These are phyloP conservation scores for Colletotrichum sp. DNA, from an alignment of 2,329 filamentous ascomycete genomes.

Conservation along the genomic window DNA sequence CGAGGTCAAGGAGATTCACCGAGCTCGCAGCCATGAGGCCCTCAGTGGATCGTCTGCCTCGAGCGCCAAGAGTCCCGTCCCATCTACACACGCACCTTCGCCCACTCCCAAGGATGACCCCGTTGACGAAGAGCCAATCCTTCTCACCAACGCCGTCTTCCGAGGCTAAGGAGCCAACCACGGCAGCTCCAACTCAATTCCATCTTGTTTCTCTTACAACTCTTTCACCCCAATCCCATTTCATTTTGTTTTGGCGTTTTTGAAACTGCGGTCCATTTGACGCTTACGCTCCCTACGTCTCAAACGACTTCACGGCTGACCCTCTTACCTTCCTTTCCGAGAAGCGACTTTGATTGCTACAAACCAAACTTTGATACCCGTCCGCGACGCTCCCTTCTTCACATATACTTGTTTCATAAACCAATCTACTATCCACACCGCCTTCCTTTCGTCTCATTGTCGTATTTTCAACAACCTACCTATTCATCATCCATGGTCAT, in stretches of 20 bases:
- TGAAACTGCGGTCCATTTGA: background rate
- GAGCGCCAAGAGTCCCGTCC: slow-evolving; percentile 31
- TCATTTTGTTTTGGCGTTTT: background rate
- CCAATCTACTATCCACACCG: background rate
- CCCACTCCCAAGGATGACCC: slow-evolving; percentile 20
- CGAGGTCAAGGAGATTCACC: slow-evolving; percentile 47
- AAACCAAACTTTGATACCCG: slow-evolving; percentile 17
- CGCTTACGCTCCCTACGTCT: slow-evolving; percentile 19
- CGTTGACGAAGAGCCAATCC: slow-evolving; percentile 11
- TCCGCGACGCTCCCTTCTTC: slow-evolving; percentile 16
- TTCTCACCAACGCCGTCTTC: slow-evolving; percentile 26
- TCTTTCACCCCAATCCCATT: background rate
- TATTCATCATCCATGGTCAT: background rate
- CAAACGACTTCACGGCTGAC: slow-evolving; percentile 20
- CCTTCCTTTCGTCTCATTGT: slow-evolving; percentile 5
- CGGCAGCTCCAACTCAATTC: background rate
- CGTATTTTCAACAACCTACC: background rate
- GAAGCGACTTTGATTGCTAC: slow-evolving; percentile 3
- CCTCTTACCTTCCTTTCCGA: slow-evolving; percentile 14
- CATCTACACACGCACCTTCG: slow-evolving; percentile 28
- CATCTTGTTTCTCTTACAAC: background rate
- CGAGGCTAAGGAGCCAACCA: slow-evolving; percentile 6
- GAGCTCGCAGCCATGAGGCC: slow-evolving; percentile 56
- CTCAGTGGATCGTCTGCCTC: slow-evolving; percentile 39
- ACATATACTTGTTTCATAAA: background rate